These are phyloP conservation scores for Pichia deserticola DNA, from an alignment of 805 yeast species.

Conservation along the genomic window DNA sequence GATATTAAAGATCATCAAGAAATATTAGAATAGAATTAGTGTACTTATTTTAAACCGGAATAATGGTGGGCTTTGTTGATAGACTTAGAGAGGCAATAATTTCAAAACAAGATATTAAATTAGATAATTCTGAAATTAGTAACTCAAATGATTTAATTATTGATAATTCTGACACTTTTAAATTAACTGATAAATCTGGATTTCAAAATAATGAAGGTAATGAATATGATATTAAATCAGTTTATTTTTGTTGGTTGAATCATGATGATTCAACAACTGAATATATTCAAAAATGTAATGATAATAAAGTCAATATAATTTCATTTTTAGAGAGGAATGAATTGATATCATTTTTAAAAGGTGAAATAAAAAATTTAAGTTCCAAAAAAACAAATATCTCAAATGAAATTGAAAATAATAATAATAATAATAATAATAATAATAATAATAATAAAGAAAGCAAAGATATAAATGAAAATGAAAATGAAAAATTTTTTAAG, in stretches of 20 bases:
- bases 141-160: background rate
- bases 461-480: too few relatives aligned
- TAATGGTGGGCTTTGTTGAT: background rate
- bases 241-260: conserved; percentile 72
- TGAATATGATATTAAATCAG: conserved; percentile 43
- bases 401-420: too few relatives aligned
- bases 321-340: conserved; percentile 83
- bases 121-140: conserved; percentile 14
- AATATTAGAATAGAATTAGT: too few relatives aligned
- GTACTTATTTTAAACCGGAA: too few relatives aligned
- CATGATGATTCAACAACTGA: conserved; percentile 73
- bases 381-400: too few relatives aligned
- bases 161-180: background rate
- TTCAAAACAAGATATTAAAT: conserved; percentile 7
- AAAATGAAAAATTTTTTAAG: too few relatives aligned
- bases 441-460: too few relatives aligned
- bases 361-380: conserved; percentile 44
- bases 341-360: conserved; percentile 72
- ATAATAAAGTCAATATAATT: conserved; percentile 56
- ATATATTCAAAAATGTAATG: conserved; percentile 67
- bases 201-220: conserved; percentile 35
- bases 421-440: too few relatives aligned
- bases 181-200: conserved; percentile 35
- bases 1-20: too few relatives aligned
- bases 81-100: conserved; percentile 1